phyloP scores from a whole-genome alignment of 2,329 filamentous ascomycete species.

The Graphilbum sp. region DNA sequence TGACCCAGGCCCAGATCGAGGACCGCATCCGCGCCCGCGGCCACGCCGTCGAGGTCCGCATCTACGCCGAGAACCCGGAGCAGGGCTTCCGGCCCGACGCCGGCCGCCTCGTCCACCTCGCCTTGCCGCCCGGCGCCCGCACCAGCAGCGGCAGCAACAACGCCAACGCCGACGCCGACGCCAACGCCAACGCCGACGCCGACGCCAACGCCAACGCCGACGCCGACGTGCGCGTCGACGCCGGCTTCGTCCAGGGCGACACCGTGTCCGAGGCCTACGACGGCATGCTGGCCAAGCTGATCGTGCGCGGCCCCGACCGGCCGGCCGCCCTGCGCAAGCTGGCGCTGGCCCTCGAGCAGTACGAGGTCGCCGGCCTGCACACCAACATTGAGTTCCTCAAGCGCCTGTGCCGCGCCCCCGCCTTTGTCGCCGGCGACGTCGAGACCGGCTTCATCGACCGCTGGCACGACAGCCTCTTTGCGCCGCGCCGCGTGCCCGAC shows the following conservation, averaged over 20 bases:
- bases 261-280: constrained; percentile 92
- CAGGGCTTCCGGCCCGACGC: constrained; percentile 90
- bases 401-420: constrained; percentile 61
- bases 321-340: constrained; percentile 72
- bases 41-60: constrained; percentile 85
- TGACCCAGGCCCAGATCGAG: constrained; percentile 50
- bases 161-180: constrained; percentile 47
- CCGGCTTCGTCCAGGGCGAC: constrained; percentile 81
- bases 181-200: constrained; percentile 89
- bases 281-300: constrained; percentile 97
- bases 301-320: constrained; percentile 67
- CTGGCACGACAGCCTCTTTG: constrained; percentile 65
- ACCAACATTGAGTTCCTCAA: constrained; percentile 98
- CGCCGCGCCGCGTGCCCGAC: constrained; percentile 38
- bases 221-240: constrained; percentile 74
- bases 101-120: constrained; percentile 68
- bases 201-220: constrained; percentile 33
- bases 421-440: constrained; percentile 74
- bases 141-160: constrained; percentile 33
- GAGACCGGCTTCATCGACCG: constrained; percentile 96
- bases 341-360: constrained; percentile 62
- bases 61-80: constrained; percentile 90
- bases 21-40: constrained; percentile 57
- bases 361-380: constrained; percentile 81
- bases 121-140: constrained; percentile 32